Evolutionary conservation across 106 monocot species (phyloP), one percentile per base, ranked within the genome.

Genomic region (Triglochin maritima): DNA sequence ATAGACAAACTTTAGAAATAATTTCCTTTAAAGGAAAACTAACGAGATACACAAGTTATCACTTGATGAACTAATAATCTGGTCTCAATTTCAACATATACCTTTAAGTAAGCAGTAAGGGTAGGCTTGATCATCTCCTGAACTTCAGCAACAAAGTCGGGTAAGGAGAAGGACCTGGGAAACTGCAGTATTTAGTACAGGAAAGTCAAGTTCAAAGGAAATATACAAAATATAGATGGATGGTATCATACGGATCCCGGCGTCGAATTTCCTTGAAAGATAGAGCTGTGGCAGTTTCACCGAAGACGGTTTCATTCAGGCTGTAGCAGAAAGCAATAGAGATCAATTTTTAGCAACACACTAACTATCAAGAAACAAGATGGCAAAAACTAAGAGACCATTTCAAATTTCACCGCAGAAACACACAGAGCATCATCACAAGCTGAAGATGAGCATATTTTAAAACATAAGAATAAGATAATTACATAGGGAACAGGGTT

Each of bases 191-290:
- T 29, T 52, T 17, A 52, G 52, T 52, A 8, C 52, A 52, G 52
- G 52, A 11, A 52, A 3, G 11, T 9, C 6, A 64, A 8, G 49
- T 64, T 47, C 44, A 64, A 11, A 62, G 46, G 44, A 44, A 12
- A 55, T 0, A 63, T 11, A 63, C 3, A 63, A 47, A n/a, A 63
- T 46, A 44, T 10, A 71, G 63, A 43, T 65, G 5, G 2, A 57
- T 17, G 6, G 54, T 53, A 63, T 53, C 91, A 92, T 86, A 98
- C 96, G 92, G 92, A 68, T 98, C 96, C 7, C 88, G 81, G 2
- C 86, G 85, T 3, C 88, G 78, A 66, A 98, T 98, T 82, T 91
- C 96, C 79, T 88, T 92, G 78, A 98, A 82, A 71, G 86, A 91
- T 29, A 91, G 57, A 74, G 85, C 96, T 75, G 88, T 82, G 15